phyloP scores from a whole-genome alignment of 2,329 filamentous ascomycete species.

The Aspergillus sp. region DNA sequence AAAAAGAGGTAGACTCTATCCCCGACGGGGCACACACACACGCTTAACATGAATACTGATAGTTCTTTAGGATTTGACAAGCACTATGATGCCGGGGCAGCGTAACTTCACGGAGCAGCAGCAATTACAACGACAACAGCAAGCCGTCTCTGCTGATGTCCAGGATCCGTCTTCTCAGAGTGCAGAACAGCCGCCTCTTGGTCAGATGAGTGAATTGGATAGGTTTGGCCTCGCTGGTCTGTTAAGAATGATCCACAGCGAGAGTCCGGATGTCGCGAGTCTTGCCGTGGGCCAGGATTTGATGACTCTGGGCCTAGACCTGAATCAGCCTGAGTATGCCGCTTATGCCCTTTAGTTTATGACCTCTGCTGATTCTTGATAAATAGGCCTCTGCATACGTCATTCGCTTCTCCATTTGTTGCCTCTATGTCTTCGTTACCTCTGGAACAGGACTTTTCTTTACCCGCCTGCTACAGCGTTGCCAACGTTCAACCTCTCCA shows the following conservation, averaged over 20 bases:
- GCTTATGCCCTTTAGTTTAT: not conserved
- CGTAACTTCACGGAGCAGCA: conserved; percentile 29
- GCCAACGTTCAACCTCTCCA: conserved; percentile 57
- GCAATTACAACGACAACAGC: conserved; percentile 29
- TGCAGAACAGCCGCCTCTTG: conserved; percentile 35
- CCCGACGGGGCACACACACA: no score
- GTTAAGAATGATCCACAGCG: conserved; percentile 49
- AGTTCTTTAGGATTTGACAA: conserved; percentile 27
- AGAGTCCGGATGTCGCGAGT: conserved; percentile 44
- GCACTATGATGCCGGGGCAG: conserved; percentile 25
- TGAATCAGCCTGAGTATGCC: conserved; percentile 53
- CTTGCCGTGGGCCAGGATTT: conserved; percentile 57
- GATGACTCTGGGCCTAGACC: conserved; percentile 54
- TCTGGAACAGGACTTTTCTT: conserved; percentile 54
- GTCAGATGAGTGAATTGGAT: conserved; percentile 53
- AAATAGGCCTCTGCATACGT: conserved; percentile 51
- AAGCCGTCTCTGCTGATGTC: conserved; percentile 21
- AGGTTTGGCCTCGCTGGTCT: conserved; percentile 53
- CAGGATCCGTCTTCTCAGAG: conserved; percentile 30
- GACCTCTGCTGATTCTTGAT: not conserved
- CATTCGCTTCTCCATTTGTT: conserved; percentile 56
- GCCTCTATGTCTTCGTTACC: conserved; percentile 49
- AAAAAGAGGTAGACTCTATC: conserved; percentile 28
- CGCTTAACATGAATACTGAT: no score
- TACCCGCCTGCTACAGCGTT: conserved; percentile 58